Evolutionary conservation across 176 grass and related monocot genomes (phyloP).

Genomic region (Triticum urartu): DNA sequence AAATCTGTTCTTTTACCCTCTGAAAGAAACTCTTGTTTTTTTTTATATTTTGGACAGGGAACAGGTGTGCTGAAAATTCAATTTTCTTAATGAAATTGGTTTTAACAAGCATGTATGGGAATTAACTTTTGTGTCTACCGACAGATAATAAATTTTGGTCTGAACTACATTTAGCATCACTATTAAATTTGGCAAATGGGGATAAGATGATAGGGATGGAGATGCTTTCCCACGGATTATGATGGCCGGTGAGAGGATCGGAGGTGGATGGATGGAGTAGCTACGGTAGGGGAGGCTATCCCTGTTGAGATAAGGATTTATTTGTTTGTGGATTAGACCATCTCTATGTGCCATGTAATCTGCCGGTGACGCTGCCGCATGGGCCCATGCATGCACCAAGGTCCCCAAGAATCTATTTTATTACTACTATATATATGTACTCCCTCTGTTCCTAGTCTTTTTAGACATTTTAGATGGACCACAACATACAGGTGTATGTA

Average conservation of each 20-base stretch:
- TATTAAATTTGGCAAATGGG: not conserved
- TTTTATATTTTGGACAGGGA: not conserved
- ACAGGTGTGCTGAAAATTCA: not conserved
- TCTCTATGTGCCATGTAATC: constrained; percentile 17
- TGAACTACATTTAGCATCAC: not conserved
- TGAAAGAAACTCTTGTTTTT: no score
- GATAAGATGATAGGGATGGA: not conserved
- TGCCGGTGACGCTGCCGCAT: not conserved
- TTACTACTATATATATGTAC: not conserved
- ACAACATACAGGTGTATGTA: no score
- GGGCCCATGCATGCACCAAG: not conserved
- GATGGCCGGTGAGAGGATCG: constrained; percentile 13
- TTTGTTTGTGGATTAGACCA: constrained; percentile 19
- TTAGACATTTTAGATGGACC: no score
- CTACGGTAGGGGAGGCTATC: not conserved
- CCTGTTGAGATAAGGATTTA: constrained; percentile 21
- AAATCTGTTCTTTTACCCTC: not conserved
- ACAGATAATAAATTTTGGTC: not conserved
- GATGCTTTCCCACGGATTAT: constrained; percentile 17
- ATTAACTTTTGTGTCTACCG: no score
- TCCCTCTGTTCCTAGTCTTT: no score
- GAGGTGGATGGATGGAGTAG: not conserved
- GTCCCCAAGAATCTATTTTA: not conserved
- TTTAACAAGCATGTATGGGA: no score
- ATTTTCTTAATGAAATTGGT: not conserved